A percentile compares a stretch with the other conserved stretches of the same genome.
Conservation (phyloP, 805 yeast species). For the Danielia reshetovae region DNA sequence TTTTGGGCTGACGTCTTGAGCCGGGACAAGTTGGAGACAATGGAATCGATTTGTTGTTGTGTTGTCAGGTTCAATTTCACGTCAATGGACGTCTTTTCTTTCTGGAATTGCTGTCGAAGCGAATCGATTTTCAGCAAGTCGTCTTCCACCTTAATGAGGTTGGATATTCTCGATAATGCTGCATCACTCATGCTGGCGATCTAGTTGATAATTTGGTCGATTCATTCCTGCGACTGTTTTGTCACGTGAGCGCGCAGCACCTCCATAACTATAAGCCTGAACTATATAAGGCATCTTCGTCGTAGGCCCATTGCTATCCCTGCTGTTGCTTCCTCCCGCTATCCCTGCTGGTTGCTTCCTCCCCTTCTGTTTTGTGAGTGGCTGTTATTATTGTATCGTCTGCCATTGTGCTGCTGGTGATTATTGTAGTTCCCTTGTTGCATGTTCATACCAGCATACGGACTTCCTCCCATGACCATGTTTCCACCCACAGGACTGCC, state of each 20-base stretch:
- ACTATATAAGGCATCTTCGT: no score
- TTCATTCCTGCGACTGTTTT: no score
- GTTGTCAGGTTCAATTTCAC: constrained; percentile 69
- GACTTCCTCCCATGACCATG: constrained; percentile 15
- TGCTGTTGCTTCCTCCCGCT: no score
- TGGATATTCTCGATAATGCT: constrained; percentile 37
- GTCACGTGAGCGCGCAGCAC: no score
- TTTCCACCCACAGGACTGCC: constrained; percentile 29
- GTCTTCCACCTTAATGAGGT: constrained; percentile 40
- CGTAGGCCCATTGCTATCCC: no score
- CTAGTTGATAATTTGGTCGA: no score
- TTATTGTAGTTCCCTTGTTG: constrained; percentile 5
- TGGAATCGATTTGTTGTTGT: constrained; percentile 56
- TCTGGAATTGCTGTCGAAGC: constrained; percentile 51
- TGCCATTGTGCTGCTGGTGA: constrained; percentile 10
- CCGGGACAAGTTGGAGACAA: constrained; percentile 48
- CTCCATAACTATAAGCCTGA: no score
- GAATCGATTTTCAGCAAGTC: constrained; percentile 54
- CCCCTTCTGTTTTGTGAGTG: background rate
- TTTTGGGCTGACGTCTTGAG: constrained; percentile 43
- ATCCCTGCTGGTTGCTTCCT: no score
- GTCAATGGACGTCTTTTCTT: constrained; percentile 74
- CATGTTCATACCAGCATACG: constrained; percentile 4
- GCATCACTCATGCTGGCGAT: constrained; percentile 33
- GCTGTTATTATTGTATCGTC: constrained; percentile 11